Conservation (phyloP, 345 rosid genomes). For the Arabis alpina region DNA sequence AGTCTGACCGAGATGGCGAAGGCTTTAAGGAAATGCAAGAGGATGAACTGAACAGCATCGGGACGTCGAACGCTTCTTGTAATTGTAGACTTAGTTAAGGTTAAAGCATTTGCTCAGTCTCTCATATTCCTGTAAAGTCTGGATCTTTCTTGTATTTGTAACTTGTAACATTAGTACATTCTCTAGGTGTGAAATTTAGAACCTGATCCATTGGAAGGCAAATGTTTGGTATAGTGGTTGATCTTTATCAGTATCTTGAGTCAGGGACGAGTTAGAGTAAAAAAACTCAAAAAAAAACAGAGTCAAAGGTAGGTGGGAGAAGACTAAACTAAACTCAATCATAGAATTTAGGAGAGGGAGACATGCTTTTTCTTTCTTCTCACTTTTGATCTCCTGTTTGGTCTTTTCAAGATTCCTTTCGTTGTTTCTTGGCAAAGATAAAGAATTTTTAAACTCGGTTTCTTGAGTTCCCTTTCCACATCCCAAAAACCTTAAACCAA, state of each 20-base stretch:
- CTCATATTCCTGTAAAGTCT: constrained; percentile 6
- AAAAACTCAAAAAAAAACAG: background rate
- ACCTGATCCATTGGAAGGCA: constrained; percentile 8
- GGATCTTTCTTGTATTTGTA: constrained; percentile 12
- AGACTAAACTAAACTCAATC: constrained; percentile 7
- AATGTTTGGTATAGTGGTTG: background rate
- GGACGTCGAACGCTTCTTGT: constrained; percentile 31
- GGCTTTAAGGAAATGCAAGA: constrained; percentile 16
- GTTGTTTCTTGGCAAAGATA: constrained; percentile 39
- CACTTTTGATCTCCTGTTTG: constrained; percentile 12
- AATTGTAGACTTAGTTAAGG: constrained; percentile 34
- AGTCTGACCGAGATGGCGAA: constrained; percentile 14
- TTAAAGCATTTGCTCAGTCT: background rate
- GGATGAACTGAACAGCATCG: constrained; percentile 22
- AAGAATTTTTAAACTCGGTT: constrained; percentile 6
- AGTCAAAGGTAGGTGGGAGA: constrained; percentile 34
- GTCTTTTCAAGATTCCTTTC: constrained; percentile 31
- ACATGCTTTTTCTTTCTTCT: constrained; percentile 25
- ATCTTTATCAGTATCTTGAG: background rate
- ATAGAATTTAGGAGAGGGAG: constrained; percentile 20
- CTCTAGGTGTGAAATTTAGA: constrained; percentile 24
- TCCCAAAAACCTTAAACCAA: constrained; percentile 15
- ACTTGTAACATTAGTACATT: constrained; percentile 30
- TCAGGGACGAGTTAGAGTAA: no score
- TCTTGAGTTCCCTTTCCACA: background rate